Evolutionary conservation across 2,329 filamentous ascomycete genomes (phyloP), one percentile per base, ranked within the genome.

Genomic region (Thermoascus crustaceus): DNA sequence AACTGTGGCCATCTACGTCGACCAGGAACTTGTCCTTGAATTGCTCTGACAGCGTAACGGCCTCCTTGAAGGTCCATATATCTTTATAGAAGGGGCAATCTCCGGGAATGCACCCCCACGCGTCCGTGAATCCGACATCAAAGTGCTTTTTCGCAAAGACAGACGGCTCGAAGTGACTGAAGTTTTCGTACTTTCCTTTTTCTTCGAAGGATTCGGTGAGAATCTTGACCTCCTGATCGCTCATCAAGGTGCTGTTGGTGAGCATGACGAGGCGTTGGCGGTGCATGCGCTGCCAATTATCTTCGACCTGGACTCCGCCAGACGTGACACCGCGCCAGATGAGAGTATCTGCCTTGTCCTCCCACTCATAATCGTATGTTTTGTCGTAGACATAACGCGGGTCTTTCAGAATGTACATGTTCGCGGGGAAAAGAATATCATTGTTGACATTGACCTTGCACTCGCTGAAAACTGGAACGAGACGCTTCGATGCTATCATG

Each of bases 401-500:
- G 51, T 76, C 77, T 40, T 75, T 71, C 41, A 75, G 57, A 44
- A 78, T 78, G 47, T 76, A 76, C 73, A 72, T 77, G 0, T 72
- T 58, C 47, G 70, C 66, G 0, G 85, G 85, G 34, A 87, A 81
- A 16, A 88, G 60, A 22, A 93, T 84, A 53, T 93, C 85, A 43
- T 73, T 76, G 60, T 84, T 89, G 4, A 78, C 78, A 30, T 74
- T 68, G 1, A 80, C 76, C 48, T 86, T 86, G 31, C 77, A 80
- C 39, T 82, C 72, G 42, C 83, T 83, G 60, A 91, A 91, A 7
- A 91, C 66, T 0, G 85, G 85, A 2, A 82, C 60, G 3, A 91
- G 67, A 11, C 79, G 68, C 42, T 76, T 72, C 1, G 80, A 72
- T 0, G 78, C 73, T 32, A 75, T 73, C 43, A 76, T 68, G 1